Percentiles rank a stretch among this genome's conserved stretches.
Conservation (phyloP, 2,329 filamentous ascomycete species). For the Hymenoscyphus linearis region DNA sequence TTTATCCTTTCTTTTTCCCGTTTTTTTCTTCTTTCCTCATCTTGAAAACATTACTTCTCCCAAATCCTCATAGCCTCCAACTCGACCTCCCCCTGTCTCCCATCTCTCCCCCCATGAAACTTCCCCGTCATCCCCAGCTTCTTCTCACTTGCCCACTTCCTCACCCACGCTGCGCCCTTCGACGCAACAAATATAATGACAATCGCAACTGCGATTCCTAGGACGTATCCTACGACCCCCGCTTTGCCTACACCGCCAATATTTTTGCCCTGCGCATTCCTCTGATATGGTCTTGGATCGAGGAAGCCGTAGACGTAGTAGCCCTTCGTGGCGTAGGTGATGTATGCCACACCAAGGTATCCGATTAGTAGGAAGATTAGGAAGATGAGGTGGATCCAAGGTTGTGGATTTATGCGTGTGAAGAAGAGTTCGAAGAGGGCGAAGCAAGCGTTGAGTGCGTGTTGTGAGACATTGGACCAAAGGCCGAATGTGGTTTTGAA, state of each 20-base stretch:
- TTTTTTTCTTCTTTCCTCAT: background rate
- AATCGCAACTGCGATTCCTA: constrained; percentile 27
- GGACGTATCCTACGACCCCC: constrained; percentile 23
- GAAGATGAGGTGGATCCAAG: constrained; percentile 61
- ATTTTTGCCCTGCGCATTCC: constrained; percentile 12
- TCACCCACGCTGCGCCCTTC: constrained; percentile 11
- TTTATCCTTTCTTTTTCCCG: too few relatives aligned
- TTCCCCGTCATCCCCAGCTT: constrained; percentile 38
- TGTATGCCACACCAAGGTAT: constrained; percentile 70
- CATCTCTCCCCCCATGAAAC: constrained; percentile 27
- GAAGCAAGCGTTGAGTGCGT: constrained; percentile 68
- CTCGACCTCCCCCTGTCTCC: constrained; percentile 22
- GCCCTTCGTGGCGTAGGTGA: constrained; percentile 63
- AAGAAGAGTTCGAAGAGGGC: constrained; percentile 71
- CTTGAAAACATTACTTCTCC: constrained; percentile 17
- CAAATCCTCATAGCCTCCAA: constrained; percentile 24
- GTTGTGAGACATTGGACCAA: constrained; percentile 67
- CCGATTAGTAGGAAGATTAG: constrained; percentile 64
- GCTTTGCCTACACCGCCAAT: constrained; percentile 15
- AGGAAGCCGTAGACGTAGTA: constrained; percentile 79
- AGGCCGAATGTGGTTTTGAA: constrained; percentile 45
- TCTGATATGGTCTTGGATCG: constrained; percentile 41
- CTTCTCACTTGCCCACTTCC: constrained; percentile 36
- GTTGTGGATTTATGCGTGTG: constrained; percentile 56
- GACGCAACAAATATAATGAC: constrained; percentile 22